Percentiles rank a stretch among this genome's conserved stretches.
Evolutionary conservation across 1,284 basidiomycete species (phyloP).

Genomic region (Phaffia rhodozyma): DNA sequence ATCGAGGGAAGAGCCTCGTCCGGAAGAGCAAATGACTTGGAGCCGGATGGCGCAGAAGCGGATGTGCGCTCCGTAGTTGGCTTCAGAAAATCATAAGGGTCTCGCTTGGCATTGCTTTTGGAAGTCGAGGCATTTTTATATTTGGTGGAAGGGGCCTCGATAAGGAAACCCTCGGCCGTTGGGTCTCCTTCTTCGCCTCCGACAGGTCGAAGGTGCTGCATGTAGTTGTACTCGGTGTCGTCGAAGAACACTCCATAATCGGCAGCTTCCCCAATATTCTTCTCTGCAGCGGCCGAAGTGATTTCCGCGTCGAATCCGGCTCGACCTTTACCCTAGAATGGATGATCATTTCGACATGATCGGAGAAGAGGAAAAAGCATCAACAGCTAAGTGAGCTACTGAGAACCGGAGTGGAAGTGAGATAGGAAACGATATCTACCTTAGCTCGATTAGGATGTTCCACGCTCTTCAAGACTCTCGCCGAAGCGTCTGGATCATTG

Average conservation of each 20-base stretch:
- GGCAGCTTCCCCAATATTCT: conserved; percentile 67
- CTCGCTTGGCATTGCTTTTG: conserved; percentile 35
- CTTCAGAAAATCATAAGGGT: conserved; percentile 17
- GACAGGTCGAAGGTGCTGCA: conserved; percentile 81
- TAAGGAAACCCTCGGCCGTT: conserved; percentile 53
- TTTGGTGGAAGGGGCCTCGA: conserved; percentile 49
- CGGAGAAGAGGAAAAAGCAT: conserved; percentile 11
- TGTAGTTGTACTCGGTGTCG: conserved; percentile 97
- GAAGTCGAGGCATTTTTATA: conserved; percentile 27
- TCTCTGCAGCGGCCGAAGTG: conserved; percentile 26
- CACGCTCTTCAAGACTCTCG: conserved; percentile 76
- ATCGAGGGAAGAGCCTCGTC: conserved; percentile 59
- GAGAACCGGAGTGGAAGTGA: conserved; percentile 2
- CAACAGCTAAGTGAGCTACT: background rate
- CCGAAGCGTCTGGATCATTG: conserved; percentile 79
- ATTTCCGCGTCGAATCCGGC: conserved; percentile 49
- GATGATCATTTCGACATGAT: background rate
- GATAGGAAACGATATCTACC: conserved; percentile 34
- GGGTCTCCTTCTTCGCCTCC: conserved; percentile 53
- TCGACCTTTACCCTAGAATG: conserved; percentile 56
- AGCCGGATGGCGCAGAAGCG: background rate
- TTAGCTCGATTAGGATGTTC: conserved; percentile 44
- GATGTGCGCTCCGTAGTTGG: conserved; percentile 19
- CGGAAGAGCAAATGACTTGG: conserved; percentile 35
- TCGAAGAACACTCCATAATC: conserved; percentile 89